phyloP scores from a whole-genome alignment of 768 basidiomycete species.

The Termitomyces sp. region DNA sequence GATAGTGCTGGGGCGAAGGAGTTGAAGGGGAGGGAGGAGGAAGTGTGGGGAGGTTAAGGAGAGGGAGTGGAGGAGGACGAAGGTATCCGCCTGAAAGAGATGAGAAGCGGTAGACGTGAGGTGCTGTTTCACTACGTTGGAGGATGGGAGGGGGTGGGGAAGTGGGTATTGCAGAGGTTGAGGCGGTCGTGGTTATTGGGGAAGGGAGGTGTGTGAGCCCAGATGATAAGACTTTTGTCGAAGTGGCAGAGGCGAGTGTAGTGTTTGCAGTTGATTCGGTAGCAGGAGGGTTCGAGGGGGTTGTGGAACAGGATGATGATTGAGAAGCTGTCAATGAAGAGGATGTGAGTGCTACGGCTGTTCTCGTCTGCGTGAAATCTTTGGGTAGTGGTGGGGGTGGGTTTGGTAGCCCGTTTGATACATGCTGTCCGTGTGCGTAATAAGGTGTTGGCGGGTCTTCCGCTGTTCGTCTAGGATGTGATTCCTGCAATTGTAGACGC shows the following conservation, averaged over 20 bases:
- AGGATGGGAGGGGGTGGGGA: constrained; percentile 4
- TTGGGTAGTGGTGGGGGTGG: constrained; percentile 4
- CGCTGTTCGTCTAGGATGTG: not conserved
- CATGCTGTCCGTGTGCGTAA: not conserved
- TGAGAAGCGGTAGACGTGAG: constrained; percentile 6
- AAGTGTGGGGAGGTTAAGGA: constrained; percentile 46
- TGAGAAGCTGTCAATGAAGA: not conserved
- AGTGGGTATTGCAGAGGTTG: not conserved
- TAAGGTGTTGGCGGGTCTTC: constrained; percentile 3
- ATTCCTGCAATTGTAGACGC: constrained; percentile 2
- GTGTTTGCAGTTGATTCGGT: not conserved
- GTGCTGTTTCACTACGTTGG: constrained; percentile 9
- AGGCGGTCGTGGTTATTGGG: not conserved
- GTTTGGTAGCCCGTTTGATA: not conserved
- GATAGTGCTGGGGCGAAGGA: constrained; percentile 10
- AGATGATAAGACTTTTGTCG: not conserved
- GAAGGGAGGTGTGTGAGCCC: not conserved
- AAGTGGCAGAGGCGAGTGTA: not conserved
- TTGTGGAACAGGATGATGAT: not conserved
- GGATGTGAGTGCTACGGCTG: not conserved
- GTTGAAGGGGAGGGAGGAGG: constrained; percentile 20
- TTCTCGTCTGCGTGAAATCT: not conserved
- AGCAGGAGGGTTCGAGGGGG: not conserved
- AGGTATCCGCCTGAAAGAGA: constrained; percentile 15
- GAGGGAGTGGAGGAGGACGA: constrained; percentile 27